Conservation (phyloP, 345 rosid genomes). For the Microthlaspi erraticum region DNA sequence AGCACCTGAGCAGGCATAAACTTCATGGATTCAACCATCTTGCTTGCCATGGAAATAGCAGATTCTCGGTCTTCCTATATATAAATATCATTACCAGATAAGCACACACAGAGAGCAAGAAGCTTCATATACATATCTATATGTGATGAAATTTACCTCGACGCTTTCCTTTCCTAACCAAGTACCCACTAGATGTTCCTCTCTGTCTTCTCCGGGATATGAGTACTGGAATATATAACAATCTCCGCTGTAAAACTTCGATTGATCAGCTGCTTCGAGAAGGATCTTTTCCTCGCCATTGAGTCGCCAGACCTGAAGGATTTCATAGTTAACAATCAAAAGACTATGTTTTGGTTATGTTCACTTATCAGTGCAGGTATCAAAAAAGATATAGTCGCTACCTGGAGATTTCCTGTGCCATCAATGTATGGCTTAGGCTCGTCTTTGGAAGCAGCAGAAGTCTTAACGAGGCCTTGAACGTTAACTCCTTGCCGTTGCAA, state of each 20-base stretch:
- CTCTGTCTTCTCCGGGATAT: constrained; percentile 92
- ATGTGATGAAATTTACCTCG: constrained; percentile 58
- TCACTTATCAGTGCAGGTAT: constrained; percentile 18
- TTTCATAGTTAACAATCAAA: constrained; percentile 9
- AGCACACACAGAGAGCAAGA: constrained; percentile 18
- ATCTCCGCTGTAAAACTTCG: constrained; percentile 86
- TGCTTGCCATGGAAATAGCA: constrained; percentile 72
- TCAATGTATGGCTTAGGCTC: constrained; percentile 90
- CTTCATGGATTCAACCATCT: constrained; percentile 91
- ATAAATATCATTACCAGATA: constrained; percentile 34
- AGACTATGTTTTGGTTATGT: constrained; percentile 11
- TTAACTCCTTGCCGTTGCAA: constrained; percentile 91
- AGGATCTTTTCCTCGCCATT: constrained; percentile 71
- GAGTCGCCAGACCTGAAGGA: constrained; percentile 85
- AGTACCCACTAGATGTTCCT: constrained; percentile 87
- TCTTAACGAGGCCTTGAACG: constrained; percentile 85
- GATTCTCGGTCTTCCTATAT: constrained; percentile 81
- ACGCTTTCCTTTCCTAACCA: constrained; percentile 94
- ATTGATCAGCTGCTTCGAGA: constrained; percentile 81
- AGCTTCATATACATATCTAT: background rate
- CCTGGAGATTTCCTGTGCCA: constrained; percentile 95
- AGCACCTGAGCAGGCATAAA: constrained; percentile 73
- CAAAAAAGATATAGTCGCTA: constrained; percentile 36
- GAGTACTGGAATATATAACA: constrained; percentile 90
- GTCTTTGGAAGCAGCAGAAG: constrained; percentile 71